These are phyloP conservation scores for Diaporthe humulicola DNA, from an alignment of 2,329 filamentous ascomycete species.

Conservation along the genomic window DNA sequence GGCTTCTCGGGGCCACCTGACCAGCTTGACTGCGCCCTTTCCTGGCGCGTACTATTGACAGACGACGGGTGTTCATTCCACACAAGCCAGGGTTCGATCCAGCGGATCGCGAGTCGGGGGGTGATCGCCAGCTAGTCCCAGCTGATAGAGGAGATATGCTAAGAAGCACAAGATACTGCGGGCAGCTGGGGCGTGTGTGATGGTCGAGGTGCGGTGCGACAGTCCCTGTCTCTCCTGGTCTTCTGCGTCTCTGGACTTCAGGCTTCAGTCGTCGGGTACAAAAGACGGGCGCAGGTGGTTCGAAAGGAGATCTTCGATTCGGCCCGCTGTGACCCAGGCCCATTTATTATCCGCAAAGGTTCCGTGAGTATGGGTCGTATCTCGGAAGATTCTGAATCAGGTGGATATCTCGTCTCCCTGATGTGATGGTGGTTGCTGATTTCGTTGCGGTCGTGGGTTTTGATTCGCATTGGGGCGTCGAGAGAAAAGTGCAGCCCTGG, in stretches of 20 bases:
- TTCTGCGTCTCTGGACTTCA: not conserved
- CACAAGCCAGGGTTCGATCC: not conserved
- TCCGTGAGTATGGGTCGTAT: conserved; percentile 14
- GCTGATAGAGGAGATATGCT: not conserved
- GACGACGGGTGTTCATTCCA: not conserved
- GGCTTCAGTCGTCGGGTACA: not conserved
- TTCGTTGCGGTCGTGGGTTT: not conserved
- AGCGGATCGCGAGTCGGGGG: too few relatives aligned
- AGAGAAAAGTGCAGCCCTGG: conserved; percentile 16
- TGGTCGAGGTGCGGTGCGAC: not conserved
- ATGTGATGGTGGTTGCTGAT: not conserved
- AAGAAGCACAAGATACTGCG: not conserved
- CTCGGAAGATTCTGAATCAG: conserved; percentile 26
- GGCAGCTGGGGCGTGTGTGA: not conserved
- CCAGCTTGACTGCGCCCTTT: not conserved
- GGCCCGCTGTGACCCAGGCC: conserved; percentile 29
- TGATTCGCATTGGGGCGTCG: conserved; percentile 2
- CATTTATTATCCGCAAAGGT: conserved; percentile 28
- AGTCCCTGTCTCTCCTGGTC: not conserved
- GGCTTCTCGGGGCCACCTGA: not conserved
- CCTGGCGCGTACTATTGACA: not conserved
- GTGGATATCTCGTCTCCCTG: conserved; percentile 10
- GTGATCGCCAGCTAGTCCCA: not conserved
- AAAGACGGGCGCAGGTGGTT: not conserved
- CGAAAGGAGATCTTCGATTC: conserved; percentile 13